Percentiles rank a stretch among this genome's conserved stretches.
phyloP scores from a whole-genome alignment of 257 asterid species.

The Solanum arcanum region DNA sequence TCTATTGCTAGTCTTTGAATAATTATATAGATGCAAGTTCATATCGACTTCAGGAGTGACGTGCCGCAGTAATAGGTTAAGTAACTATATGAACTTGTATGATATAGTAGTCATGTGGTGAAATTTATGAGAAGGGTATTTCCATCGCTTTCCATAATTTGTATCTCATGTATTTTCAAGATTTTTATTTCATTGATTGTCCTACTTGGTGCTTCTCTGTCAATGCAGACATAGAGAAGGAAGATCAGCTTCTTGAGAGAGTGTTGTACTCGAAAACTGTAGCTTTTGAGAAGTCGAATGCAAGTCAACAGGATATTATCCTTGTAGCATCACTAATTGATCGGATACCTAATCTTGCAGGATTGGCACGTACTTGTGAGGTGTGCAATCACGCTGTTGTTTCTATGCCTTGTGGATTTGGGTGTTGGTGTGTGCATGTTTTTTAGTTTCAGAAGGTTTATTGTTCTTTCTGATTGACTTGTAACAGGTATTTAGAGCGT shows the following conservation, averaged over 20 bases:
- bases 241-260: constrained; percentile 69
- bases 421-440: neutral
- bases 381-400: constrained; percentile 13
- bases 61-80: neutral
- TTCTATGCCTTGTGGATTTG: neutral
- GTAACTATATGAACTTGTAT: neutral
- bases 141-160: neutral
- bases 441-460: neutral
- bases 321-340: constrained; percentile 81
- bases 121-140: neutral
- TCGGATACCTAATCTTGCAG: constrained; percentile 97
- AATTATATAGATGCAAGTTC: neutral
- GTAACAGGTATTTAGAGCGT: constrained; percentile 65
- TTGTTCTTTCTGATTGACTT: neutral
- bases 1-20: neutral
- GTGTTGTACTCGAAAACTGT: constrained; percentile 51
- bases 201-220: neutral
- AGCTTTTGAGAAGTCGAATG: constrained; percentile 46
- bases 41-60: neutral
- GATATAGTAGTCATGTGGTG: neutral
- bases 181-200: neutral
- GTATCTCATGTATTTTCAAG: neutral
- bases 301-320: constrained; percentile 62
- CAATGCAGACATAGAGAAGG: constrained; percentile 57
- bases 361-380: constrained; percentile 94